Base-by-base conservation (phyloP, 2,329 filamentous ascomycete species). In the Chrysoporthe cubensis region DNA sequence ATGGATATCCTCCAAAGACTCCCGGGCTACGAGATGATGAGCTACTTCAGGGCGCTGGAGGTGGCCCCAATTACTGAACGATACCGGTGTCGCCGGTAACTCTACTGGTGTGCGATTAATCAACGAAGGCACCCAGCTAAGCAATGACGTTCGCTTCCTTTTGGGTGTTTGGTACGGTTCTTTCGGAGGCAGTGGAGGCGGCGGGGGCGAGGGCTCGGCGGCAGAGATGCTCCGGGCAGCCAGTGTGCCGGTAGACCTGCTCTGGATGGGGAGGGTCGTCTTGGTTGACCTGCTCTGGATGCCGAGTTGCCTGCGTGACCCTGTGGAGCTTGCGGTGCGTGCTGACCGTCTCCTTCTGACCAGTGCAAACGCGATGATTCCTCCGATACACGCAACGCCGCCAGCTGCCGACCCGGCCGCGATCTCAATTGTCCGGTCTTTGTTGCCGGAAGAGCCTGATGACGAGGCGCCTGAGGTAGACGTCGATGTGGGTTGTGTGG, bases 51-150 rank as follows among this genome's bases (percentile, higher is more conserved):
- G 68, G 32, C 65, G 66, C 40, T 63, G 44, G 1, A 68, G 26
- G 8, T 61, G 62, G 21, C 42, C 65, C 58, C 58, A 65, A 14
- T 63, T 62, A 8, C 65, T 63, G 9, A 65, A 64, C 2, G 67
- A 64, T 13, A 69, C 58, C 4, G 68, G 68, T 8, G 68, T 69
- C n/a, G 68, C 68, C 32, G 68, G 68, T 37, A 69, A 34, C 21
- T 69, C 68, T 9, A 48, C 66, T 16, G 68, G 68, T 8, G 68
- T 65, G 13, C 44, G 64, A n/a, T 69, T 69, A 3, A 69, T 59
- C 11, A 67, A 42, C 13, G 68, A 68, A 8, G 68, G 68, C 9
- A 67, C 68, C 68, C 68, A 69, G 52, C 68, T 69, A 26, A 56
- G 50, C 26, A 67, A 40, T 8, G 68, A 69, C 37, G 32, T 68